phyloP scores from a whole-genome alignment of 2,329 filamentous ascomycete genomes.

The Arthroderma sp. region DNA sequence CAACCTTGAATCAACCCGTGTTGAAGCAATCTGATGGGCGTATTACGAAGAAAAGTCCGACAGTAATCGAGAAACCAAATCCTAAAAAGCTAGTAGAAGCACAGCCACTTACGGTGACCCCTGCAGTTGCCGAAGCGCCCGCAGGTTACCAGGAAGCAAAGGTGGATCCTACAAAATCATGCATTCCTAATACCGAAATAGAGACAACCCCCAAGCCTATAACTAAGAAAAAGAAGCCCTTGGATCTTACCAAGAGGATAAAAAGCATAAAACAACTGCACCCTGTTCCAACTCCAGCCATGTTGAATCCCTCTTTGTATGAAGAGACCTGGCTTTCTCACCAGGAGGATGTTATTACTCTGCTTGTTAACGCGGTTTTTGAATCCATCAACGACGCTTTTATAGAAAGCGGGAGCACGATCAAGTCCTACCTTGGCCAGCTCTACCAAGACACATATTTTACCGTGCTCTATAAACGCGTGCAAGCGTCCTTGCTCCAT shows the following conservation, averaged over 20 bases:
- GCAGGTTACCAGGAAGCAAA: no score
- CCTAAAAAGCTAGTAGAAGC: no score
- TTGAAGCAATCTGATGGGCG: no score
- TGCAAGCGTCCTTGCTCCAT: slow-evolving; percentile 46
- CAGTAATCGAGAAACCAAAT: no score
- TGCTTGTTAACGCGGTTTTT: slow-evolving; percentile 46
- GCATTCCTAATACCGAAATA: no score
- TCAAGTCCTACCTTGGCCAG: slow-evolving; percentile 30
- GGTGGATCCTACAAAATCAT: no score
- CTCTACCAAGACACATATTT: slow-evolving; percentile 44
- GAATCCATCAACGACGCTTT: slow-evolving; percentile 14
- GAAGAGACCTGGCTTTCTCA: slow-evolving; percentile 51
- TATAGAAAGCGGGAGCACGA: slow-evolving; percentile 15
- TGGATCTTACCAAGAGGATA: slow-evolving; percentile 5
- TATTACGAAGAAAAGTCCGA: no score
- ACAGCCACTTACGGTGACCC: no score
- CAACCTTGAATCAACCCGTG: no score
- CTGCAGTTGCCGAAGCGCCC: no score
- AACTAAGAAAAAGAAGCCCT: slow-evolving; percentile 13
- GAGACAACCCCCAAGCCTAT: not conserved
- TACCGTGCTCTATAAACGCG: slow-evolving; percentile 39
- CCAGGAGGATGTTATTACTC: slow-evolving; percentile 48
- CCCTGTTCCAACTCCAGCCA: slow-evolving; percentile 41
- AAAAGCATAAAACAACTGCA: slow-evolving; percentile 21
- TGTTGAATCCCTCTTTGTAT: slow-evolving; percentile 45